These are phyloP conservation scores for Leucosporidium scottii DNA, from an alignment of 768 basidiomycete species.

Conservation along the genomic window DNA sequence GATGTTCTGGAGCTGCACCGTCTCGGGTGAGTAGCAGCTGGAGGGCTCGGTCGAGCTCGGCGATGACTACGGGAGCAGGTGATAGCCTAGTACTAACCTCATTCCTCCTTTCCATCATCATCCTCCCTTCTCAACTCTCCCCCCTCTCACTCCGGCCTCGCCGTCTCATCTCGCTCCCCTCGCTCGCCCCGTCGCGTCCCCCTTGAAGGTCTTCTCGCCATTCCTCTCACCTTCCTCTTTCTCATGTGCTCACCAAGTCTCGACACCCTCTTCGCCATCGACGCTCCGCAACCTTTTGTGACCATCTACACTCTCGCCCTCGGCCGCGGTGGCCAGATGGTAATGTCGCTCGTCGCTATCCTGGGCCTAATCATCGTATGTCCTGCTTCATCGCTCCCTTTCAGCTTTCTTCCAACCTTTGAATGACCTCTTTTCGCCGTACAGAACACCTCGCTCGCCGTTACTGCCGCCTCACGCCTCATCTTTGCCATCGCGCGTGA, in stretches of 20 bases:
- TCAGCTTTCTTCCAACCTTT: neutral
- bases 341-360: constrained; percentile 80
- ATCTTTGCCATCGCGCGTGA: constrained; percentile 92
- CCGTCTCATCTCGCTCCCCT: constrained; percentile 65
- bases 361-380: constrained; percentile 76
- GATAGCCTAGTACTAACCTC: too few species aligned
- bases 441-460: constrained; percentile 76
- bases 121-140: too few species aligned
- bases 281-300: constrained; percentile 86
- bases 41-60: neutral
- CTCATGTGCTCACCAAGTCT: constrained; percentile 41
- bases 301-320: constrained; percentile 76
- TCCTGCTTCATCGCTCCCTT: too few species aligned
- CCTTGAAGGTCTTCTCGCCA: neutral
- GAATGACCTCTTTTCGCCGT: neutral
- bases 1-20: constrained; percentile 67
- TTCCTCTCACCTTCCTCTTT: constrained; percentile 46
- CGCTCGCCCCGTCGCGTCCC: constrained; percentile 55
- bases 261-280: constrained; percentile 62
- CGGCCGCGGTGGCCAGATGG: constrained; percentile 67
- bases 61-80: too few species aligned
- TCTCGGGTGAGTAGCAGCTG: constrained; percentile 51
- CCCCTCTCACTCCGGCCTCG: constrained; percentile 55
- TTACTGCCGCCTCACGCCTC: constrained; percentile 80
- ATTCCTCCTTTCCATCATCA: too few species aligned